phyloP scores from a whole-genome alignment of 768 basidiomycete genomes.

The Coprinellus micaceus region DNA sequence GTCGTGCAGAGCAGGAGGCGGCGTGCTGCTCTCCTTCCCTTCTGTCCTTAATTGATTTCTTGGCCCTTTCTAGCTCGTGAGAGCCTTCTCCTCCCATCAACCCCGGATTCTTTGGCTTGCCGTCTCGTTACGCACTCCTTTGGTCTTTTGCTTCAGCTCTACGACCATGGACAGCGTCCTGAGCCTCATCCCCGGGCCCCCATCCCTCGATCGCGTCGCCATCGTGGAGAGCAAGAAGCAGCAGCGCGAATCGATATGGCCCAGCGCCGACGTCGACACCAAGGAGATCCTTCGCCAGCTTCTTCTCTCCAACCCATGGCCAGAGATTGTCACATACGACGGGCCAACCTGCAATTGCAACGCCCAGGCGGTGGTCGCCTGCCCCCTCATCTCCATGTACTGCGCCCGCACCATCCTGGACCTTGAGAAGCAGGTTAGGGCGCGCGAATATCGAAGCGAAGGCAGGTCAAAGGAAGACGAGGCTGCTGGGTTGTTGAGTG shows the following conservation, averaged over 20 bases:
- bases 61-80: slow-evolving; percentile 4
- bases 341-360: slow-evolving; percentile 6
- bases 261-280: slow-evolving; percentile 11
- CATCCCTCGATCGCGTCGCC: background rate
- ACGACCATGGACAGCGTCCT: background rate
- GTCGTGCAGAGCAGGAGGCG: background rate
- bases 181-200: background rate
- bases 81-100: slow-evolving; percentile 8
- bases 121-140: slow-evolving; percentile 5
- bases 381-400: slow-evolving; percentile 13
- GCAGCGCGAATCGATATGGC: slow-evolving; percentile 12
- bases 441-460: slow-evolving; percentile 12
- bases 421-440: slow-evolving; percentile 9
- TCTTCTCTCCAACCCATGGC: slow-evolving; percentile 8
- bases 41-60: slow-evolving; percentile 2
- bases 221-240: slow-evolving; percentile 10
- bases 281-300: slow-evolving; percentile 12
- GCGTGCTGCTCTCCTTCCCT: background rate
- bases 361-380: background rate
- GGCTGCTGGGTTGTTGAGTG: slow-evolving; percentile 2
- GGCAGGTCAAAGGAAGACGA: slow-evolving; percentile 9
- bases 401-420: slow-evolving; percentile 11
- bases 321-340: slow-evolving; percentile 12
- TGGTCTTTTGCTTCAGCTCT: background rate
- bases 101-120: background rate